phyloP scores from a whole-genome alignment of 2,329 filamentous ascomycete genomes.

The Trichoderma sp. region DNA sequence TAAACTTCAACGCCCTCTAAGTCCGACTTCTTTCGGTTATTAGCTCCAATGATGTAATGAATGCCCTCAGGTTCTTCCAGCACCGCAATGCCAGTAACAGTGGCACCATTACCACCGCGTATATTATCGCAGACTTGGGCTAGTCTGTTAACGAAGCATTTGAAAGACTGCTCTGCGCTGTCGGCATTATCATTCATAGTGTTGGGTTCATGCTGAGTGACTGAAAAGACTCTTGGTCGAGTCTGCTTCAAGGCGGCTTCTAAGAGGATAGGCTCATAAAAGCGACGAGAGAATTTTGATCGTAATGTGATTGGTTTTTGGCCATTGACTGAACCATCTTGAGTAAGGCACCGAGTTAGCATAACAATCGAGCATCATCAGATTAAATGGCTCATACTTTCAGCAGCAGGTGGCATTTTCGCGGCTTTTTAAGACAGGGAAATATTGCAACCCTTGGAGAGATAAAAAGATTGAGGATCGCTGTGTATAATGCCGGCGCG shows the following conservation, averaged over 20 bases:
- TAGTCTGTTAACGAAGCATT: slow-evolving; percentile 40
- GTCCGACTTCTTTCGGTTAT: slow-evolving; percentile 29
- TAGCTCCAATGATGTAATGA: slow-evolving; percentile 41
- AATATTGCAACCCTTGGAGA: too few species aligned
- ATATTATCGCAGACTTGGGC: slow-evolving; percentile 40
- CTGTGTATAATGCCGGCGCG: not conserved
- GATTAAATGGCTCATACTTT: not conserved
- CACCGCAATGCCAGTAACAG: slow-evolving; percentile 40
- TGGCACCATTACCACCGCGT: slow-evolving; percentile 34
- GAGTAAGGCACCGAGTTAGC: not conserved
- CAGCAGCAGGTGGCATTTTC: not conserved
- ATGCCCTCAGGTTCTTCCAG: slow-evolving; percentile 36
- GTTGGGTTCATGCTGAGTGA: slow-evolving; percentile 11
- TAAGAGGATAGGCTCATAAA: slow-evolving; percentile 39
- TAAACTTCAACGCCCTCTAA: slow-evolving; percentile 21
- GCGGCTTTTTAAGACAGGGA: not conserved
- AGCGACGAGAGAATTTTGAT: slow-evolving; percentile 33
- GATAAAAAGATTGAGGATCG: not conserved
- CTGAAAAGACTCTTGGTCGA: not conserved
- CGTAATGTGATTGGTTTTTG: slow-evolving; percentile 22
- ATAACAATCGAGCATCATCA: too few species aligned
- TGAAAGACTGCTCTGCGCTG: slow-evolving; percentile 35
- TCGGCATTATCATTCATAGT: not conserved
- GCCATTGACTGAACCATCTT: not conserved
- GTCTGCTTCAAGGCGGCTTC: slow-evolving; percentile 35